Conservation (phyloP, 2,329 filamentous ascomycete species). For the Penicillium decumbens region DNA sequence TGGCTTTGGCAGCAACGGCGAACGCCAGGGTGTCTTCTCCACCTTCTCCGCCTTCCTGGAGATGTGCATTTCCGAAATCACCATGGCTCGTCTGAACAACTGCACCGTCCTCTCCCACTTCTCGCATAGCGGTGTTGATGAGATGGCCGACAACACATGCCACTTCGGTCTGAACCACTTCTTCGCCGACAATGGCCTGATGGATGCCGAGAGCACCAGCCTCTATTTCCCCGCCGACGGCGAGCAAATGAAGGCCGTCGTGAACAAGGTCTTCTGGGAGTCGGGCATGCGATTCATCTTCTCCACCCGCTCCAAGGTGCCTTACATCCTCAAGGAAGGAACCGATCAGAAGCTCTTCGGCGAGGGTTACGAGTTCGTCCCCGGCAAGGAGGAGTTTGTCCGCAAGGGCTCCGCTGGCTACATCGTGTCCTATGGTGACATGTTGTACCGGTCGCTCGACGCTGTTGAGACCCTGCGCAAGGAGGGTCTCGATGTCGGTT, state of each 20-base stretch:
- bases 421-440: slow-evolving; percentile 38
- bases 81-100: slow-evolving; percentile 39
- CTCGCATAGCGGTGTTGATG: slow-evolving; percentile 40
- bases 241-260: slow-evolving; percentile 39
- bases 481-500: slow-evolving; percentile 36
- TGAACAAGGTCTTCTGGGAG: slow-evolving; percentile 38
- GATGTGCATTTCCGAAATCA: slow-evolving; percentile 41
- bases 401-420: slow-evolving; percentile 37
- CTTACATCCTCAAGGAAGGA: slow-evolving; percentile 37
- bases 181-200: slow-evolving; percentile 40
- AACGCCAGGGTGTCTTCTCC: slow-evolving; percentile 38
- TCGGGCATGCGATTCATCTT: slow-evolving; percentile 38
- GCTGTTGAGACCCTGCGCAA: slow-evolving; percentile 37
- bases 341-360: slow-evolving; percentile 35
- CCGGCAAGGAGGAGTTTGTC: slow-evolving; percentile 39
- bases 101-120: slow-evolving; percentile 40
- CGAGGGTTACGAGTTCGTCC: slow-evolving; percentile 35
- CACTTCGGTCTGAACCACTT: slow-evolving; percentile 42
- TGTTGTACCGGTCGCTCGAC: slow-evolving; percentile 41
- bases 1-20: slow-evolving; percentile 35
- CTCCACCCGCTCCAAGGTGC: slow-evolving; percentile 39
- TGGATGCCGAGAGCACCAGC: slow-evolving; percentile 33
- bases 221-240: slow-evolving; percentile 42
- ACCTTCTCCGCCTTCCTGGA: slow-evolving; percentile 42
- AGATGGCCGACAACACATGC: slow-evolving; percentile 43